A percentile compares a stretch with the other conserved stretches of the same genome.
These are phyloP conservation scores for Xanthoconium purpureum DNA, from an alignment of 768 basidiomycete species.

Conservation along the genomic window DNA sequence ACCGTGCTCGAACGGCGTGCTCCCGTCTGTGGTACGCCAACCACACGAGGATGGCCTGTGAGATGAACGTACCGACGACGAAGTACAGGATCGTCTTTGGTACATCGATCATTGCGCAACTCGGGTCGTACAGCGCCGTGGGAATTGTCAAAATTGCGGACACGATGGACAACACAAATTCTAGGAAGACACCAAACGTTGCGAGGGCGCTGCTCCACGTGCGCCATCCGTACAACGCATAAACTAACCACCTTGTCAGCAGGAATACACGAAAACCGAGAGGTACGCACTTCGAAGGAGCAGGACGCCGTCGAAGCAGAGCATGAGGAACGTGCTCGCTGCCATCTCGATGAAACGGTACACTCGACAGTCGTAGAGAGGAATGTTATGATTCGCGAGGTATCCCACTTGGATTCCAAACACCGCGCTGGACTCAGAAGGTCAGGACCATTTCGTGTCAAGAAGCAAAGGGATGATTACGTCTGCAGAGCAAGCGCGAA, in stretches of 20 bases:
- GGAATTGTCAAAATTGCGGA: slow-evolving; percentile 2
- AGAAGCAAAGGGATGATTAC: slow-evolving; percentile 1
- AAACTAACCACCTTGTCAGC: slow-evolving; percentile 13
- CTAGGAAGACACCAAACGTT: slow-evolving; percentile 7
- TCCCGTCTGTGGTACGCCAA: slow-evolving; percentile 16
- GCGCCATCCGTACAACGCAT: slow-evolving; percentile 13
- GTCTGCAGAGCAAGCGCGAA: slow-evolving; percentile 14
- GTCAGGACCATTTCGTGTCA: background rate
- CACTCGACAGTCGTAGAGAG: slow-evolving; percentile 7
- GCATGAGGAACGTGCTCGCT: slow-evolving; percentile 8
- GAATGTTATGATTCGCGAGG: background rate
- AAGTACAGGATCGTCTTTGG: slow-evolving; percentile 5
- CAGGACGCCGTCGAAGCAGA: slow-evolving; percentile 17
- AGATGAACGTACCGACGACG: slow-evolving; percentile 3
- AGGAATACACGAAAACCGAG: background rate
- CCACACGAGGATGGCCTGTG: slow-evolving; percentile 19
- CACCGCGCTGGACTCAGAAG: slow-evolving; percentile 2
- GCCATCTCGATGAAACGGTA: slow-evolving; percentile 16
- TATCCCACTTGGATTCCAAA: slow-evolving; percentile 5
- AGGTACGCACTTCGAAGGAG: slow-evolving; percentile 22
- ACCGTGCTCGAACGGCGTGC: background rate
- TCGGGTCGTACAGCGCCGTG: slow-evolving; percentile 7
- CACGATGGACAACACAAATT: slow-evolving; percentile 2
- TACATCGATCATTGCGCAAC: slow-evolving; percentile 6
- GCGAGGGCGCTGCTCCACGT: background rate